Conservation (phyloP, 129 eudicot genomes). For the Scalesia atractyloides region DNA sequence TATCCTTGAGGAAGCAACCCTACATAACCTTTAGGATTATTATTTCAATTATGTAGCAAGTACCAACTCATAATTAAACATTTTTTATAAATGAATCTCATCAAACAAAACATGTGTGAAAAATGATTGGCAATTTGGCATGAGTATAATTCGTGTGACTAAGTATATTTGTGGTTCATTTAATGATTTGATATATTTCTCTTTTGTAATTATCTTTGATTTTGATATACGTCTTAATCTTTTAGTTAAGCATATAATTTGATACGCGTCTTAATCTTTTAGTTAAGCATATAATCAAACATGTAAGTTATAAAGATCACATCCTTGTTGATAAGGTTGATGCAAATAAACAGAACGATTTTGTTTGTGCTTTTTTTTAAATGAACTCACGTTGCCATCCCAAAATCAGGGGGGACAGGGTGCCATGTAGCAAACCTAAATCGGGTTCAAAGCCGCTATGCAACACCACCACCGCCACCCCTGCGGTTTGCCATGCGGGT, state of each 20-base stretch:
- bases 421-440: no score
- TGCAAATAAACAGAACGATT: background rate
- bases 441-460: no score
- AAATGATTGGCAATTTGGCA: background rate
- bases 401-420: no score
- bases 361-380: no score
- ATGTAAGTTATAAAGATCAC: background rate
- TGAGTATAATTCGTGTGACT: background rate
- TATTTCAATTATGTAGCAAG: background rate
- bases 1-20: constrained; percentile 25
- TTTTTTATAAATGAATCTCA: background rate
- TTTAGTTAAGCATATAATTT: background rate
- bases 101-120: background rate
- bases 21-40: background rate
- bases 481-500: no score
- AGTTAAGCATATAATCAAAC: background rate
- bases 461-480: no score
- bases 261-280: background rate
- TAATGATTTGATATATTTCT: background rate
- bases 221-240: background rate
- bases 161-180: background rate
- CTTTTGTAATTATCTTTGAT: background rate
- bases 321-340: background rate
- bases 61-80: background rate
- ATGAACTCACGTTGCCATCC: no score